Base-by-base conservation (phyloP, 352 stramenopile genomes). In the Pythium vanterpoolii region DNA sequence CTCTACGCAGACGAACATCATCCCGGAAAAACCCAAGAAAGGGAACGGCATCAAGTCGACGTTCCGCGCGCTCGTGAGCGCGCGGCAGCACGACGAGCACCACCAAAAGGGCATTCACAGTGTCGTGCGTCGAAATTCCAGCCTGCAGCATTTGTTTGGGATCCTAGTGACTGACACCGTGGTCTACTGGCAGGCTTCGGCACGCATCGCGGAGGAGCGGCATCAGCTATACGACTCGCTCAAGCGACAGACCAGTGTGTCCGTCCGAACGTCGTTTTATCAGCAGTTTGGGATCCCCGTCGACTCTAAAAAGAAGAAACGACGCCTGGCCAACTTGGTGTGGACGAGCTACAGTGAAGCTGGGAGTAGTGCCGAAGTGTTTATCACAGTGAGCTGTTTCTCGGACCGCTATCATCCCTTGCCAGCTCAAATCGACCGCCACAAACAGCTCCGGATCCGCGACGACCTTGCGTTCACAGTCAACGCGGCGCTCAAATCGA, bases 401-500 rank as follows among this genome's bases (percentile, higher is more conserved):
- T 85, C 76, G 1, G 74, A 89, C 46, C 68, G 79, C n/a, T 64
- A 73, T 48, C 66, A 87, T 48, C 62, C 66, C 2, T 61, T 85
- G 5, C 76, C 77, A 33, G 67, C 70, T 7, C 80, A 88, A 56
- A 88, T 88, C 21, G 77, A 90, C 16, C 77, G 77, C 18, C 76
- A 86, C 66, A 90, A 90, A 46, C 76, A 90, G 74, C 66, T 87
- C 10, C 79, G 84, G 14, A 81, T 91, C 49, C 81, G 84, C 11
- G 77, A 89, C 16, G 77, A 93, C 49, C 68, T 93, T 27, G 69
- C 73, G 23, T 90, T 87, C 64, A 90, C 79, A 36, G 80, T 90
- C 18, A 91, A 92, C 50, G 84, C 84, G 7, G 80, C 79, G 10
- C 74, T 93, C 30, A 85, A 85, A 51, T 93, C 84, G 9, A 90